Percentiles rank a stretch among this genome's conserved stretches.
These are phyloP conservation scores for Grigorovia transvaalensis DNA, from an alignment of 805 yeast genomes.

Conservation along the genomic window DNA sequence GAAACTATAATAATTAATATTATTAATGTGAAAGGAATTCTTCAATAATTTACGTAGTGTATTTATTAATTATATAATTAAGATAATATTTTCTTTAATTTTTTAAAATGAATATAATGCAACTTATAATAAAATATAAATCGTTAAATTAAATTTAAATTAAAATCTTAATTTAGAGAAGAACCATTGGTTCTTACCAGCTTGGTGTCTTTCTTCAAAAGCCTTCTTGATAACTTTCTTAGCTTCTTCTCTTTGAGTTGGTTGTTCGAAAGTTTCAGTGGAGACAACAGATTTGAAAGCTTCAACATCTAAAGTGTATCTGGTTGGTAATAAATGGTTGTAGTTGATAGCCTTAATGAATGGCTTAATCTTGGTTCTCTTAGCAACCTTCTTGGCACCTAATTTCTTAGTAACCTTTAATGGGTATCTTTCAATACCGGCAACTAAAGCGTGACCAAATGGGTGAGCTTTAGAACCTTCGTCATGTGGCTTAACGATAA, in stretches of 20 bases:
- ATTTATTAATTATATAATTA: conserved; percentile 4
- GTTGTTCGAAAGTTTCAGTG: conserved; percentile 91
- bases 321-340: conserved; percentile 99
- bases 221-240: conserved; percentile 98
- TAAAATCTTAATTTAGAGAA: conserved; percentile 94
- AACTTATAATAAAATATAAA: background rate
- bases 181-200: conserved; percentile 99
- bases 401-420: conserved; percentile 89
- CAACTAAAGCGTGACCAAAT: conserved; percentile 98
- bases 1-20: background rate
- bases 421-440: conserved; percentile 98
- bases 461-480: conserved; percentile 98
- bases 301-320: conserved; percentile 97
- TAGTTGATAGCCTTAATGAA: conserved; percentile 98
- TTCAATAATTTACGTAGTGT: conserved; percentile 4
- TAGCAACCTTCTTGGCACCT: conserved; percentile 93
- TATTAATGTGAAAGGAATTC: conserved; percentile 5
- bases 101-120: background rate
- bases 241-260: conserved; percentile 97
- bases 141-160: conserved; percentile 16
- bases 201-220: conserved; percentile 97
- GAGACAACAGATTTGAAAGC: conserved; percentile 84
- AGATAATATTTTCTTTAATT: background rate
- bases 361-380: conserved; percentile 98
- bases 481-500: conserved; percentile 95